These are phyloP conservation scores for Monilinia polystroma DNA, from an alignment of 2,329 filamentous ascomycete genomes.

Conservation along the genomic window DNA sequence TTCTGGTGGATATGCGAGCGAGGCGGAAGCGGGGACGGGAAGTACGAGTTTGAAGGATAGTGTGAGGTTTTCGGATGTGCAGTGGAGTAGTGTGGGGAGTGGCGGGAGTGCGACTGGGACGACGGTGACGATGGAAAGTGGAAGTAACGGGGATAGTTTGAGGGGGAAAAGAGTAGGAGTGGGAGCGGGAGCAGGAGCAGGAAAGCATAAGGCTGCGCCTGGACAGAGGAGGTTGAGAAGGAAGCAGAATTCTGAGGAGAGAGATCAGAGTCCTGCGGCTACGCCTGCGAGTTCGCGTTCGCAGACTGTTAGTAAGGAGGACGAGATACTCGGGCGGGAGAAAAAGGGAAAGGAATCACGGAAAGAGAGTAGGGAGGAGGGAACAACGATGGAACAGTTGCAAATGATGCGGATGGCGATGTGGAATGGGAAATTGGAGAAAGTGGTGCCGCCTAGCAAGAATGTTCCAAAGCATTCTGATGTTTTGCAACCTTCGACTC, in stretches of 20 bases:
- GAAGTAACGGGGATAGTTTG: not conserved
- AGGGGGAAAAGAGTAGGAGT: not conserved
- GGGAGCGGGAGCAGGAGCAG: not conserved
- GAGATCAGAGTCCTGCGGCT: not conserved
- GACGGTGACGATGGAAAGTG: conserved; percentile 4
- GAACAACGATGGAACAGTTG: not conserved
- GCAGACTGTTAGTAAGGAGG: not conserved
- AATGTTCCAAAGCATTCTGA: conserved; percentile 8
- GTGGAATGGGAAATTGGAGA: conserved; percentile 11
- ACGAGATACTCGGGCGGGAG: not conserved
- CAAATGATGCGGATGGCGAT: conserved; percentile 9
- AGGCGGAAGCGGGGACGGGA: not conserved
- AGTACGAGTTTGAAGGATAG: not conserved
- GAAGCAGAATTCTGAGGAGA: conserved; percentile 1
- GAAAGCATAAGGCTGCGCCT: conserved; percentile 12
- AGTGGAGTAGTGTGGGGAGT: conserved; percentile 11
- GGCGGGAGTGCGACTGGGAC: not conserved
- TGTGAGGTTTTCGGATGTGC: conserved; percentile 15
- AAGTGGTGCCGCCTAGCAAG: conserved; percentile 5
- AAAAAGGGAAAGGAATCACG: not conserved
- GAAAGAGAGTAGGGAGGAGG: not conserved
- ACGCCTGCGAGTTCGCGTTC: conserved; percentile 13
- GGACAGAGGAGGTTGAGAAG: conserved; percentile 2
- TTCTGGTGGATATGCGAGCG: not conserved
- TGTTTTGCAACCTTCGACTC: not conserved